Percentiles rank a stretch among this genome's conserved stretches.
Evolutionary conservation across 495 filamentous ascomycete species (phyloP).

Genomic region (Talaromyces adpressus): DNA sequence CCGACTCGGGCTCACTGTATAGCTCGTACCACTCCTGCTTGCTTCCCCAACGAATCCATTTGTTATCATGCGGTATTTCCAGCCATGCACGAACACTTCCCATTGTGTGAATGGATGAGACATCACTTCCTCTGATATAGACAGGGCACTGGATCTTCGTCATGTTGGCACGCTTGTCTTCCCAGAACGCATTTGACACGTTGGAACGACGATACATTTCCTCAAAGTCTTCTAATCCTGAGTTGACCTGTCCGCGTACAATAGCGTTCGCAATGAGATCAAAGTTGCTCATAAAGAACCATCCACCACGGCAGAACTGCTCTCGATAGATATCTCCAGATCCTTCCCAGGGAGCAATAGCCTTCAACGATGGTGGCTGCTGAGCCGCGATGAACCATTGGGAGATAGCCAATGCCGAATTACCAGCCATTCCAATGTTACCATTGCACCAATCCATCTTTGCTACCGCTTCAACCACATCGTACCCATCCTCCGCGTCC

Average conservation of each 20-base stretch:
- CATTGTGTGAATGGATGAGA: slow-evolving; percentile 27
- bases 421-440: slow-evolving; percentile 36
- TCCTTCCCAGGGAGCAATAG: slow-evolving; percentile 42
- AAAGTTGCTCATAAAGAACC: slow-evolving; percentile 21
- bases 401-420: slow-evolving; percentile 27
- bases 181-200: slow-evolving; percentile 18
- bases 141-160: slow-evolving; percentile 18
- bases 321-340: slow-evolving; percentile 38
- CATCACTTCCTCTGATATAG: slow-evolving; percentile 23
- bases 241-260: slow-evolving; percentile 16
- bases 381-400: slow-evolving; percentile 36
- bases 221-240: slow-evolving; percentile 23
- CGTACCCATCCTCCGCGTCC: slow-evolving; percentile 37
- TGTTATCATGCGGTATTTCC: slow-evolving; percentile 18
- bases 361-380: slow-evolving; percentile 32
- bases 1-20: slow-evolving; percentile 16
- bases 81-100: slow-evolving; percentile 29
- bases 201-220: slow-evolving; percentile 23
- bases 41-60: slow-evolving; percentile 25
- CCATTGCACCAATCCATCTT: slow-evolving; percentile 38
- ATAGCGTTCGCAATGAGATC: slow-evolving; percentile 24
- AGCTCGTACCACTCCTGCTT: slow-evolving; percentile 38
- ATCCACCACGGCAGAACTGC: slow-evolving; percentile 26
- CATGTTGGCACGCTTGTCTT: slow-evolving; percentile 21
- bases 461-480: slow-evolving; percentile 36